Base-by-base conservation (phyloP, 2,329 filamentous ascomycete genomes). In the Cytospora mali region DNA sequence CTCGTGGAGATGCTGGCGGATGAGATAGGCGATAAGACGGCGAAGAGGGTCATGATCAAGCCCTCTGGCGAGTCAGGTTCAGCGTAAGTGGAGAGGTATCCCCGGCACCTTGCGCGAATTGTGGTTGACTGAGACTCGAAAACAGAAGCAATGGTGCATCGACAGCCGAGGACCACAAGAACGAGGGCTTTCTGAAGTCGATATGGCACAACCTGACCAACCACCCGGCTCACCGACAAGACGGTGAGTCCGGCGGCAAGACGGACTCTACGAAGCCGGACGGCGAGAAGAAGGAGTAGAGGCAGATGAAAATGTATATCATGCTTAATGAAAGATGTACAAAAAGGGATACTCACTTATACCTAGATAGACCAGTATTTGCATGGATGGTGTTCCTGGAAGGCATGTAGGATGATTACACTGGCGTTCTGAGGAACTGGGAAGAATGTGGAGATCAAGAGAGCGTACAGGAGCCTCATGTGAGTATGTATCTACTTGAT, bases 1-100 rank as follows among this genome's bases (percentile, higher is more conserved):
- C 90, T 99, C 64, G 79, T 96, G 51, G 95, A 99, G 79, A 94
- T 98, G 86, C 85, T 99, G 67, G 95, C 95, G 7, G 93, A 99
- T 71, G 95, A 99, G 79, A 90, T 99, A 87, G 89, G 86, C 46
- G 95, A 99, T 76, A 93, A 93, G 80, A 92, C 86, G 29, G 95
- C 95, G 35, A 95, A 92, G 79, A 85, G 95, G 52, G 86, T 96
- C 62, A 98, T 99, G 93, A 3, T 65, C 27, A 65, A 65, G 29
- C 61, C 64, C 27, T 62, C 61, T 29, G 58, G 50, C 39, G 58
- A 29, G 28, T 58, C 61, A 50, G 56, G 56, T 16, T 53, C 61
- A 63, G 21, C 76, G 84, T 87, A 77, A 79, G 83, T 74, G 46
- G 53, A 61, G 21, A 48, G 57, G 31, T 48, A 42, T 62, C 21